phyloP scores from a whole-genome alignment of 441 rosid genomes.

The Caryocar brasiliense region DNA sequence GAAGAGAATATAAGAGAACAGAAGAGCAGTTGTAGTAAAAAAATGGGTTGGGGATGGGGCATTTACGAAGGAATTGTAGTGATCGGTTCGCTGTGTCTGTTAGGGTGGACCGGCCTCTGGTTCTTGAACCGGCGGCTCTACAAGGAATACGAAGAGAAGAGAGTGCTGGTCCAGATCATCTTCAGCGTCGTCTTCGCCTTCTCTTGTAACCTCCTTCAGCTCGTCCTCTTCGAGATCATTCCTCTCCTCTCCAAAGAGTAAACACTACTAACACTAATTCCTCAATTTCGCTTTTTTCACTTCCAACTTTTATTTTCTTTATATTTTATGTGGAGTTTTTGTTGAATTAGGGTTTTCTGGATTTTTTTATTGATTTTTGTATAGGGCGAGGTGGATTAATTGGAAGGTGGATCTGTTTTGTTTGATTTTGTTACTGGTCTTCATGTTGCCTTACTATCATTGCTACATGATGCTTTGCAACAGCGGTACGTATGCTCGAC shows the following conservation, averaged over 20 bases:
- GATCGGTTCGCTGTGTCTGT: slow-evolving; percentile 54
- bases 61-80: slow-evolving; percentile 64
- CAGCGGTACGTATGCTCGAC: slow-evolving; percentile 72
- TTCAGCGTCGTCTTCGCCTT: slow-evolving; percentile 93
- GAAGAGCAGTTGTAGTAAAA: too few relatives aligned
- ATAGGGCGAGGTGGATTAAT: slow-evolving; percentile 87
- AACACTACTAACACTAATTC: background rate
- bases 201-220: slow-evolving; percentile 96
- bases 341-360: background rate
- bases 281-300: background rate
- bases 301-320: background rate
- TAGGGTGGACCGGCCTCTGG: slow-evolving; percentile 93
- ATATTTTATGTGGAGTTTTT: background rate
- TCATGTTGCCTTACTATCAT: slow-evolving; percentile 93
- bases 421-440: slow-evolving; percentile 79
- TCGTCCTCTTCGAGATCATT: slow-evolving; percentile 92
- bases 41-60: slow-evolving; percentile 69
- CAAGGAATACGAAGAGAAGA: slow-evolving; percentile 96
- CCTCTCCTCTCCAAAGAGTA: slow-evolving; percentile 87
- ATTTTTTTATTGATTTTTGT: slow-evolving; percentile 1
- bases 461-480: slow-evolving; percentile 96
- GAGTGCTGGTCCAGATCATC: slow-evolving; percentile 84
- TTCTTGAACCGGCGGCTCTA: slow-evolving; percentile 73
- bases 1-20: too few relatives aligned
- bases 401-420: slow-evolving; percentile 97